Evolutionary conservation across 1,284 basidiomycete genomes (phyloP), one percentile per base, ranked within the genome.

Genomic region (Lentinula novae-zelandiae): DNA sequence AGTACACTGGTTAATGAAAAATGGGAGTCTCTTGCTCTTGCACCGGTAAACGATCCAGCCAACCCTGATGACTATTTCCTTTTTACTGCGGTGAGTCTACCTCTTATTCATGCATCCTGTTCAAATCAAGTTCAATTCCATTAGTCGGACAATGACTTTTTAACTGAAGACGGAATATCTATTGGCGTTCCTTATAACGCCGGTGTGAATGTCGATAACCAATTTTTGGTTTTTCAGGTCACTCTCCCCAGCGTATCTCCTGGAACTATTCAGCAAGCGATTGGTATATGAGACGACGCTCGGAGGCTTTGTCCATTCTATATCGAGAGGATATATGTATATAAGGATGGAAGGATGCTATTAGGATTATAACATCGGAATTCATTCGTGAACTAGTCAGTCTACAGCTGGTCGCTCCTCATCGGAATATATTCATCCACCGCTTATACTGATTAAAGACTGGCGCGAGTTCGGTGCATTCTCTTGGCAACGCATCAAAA

Each of bases 11-110:
- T 90, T 59, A 82, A 82, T 61, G 80, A 81, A 2, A 90, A 90
- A 71, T 89, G 87, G 83, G 88, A 90, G 68, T 83, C 81, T 6
- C 75, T 87, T 55, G 83, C 86, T 12, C 72, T 90, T 9, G 85
- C 82, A 2, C 81, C 86, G 0, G 78, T 76, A 20, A 69, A 77
- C 1, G 85, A 88, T 64, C 66, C 74, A 3, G 68, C 66, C 0
- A 78, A 75, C 66, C 83, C 84, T 0, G 73, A 89, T 68, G 87
- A 89, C 67, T 89, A 82, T 71, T 89, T 89, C 75, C 73, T 90
- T 38, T 82, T 87, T 72, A 82, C 82, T 9, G 79, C 78, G 17
- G 83, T 84, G 63, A 57, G 82, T 73, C 5, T 15, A 15, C 12
- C 40, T 13, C 10, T 33, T 39, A n/a, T 36, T 46, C 46, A 12